These are phyloP conservation scores for Tripidium arundinaceum DNA, from an alignment of 202 grass and related monocot species.

Conservation along the genomic window DNA sequence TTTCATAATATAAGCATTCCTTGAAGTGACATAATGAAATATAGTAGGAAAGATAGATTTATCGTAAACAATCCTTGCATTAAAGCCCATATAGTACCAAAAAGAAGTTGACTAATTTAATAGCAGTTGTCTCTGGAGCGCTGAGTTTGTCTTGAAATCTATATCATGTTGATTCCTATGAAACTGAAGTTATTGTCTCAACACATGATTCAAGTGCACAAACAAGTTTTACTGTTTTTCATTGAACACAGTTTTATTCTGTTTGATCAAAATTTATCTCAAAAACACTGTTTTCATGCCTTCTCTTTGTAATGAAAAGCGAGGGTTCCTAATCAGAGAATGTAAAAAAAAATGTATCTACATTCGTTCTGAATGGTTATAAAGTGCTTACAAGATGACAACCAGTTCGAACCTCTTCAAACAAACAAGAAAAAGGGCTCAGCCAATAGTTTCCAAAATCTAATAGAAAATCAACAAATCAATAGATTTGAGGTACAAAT, in stretches of 20 bases:
- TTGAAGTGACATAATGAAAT: neutral
- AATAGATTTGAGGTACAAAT: neutral
- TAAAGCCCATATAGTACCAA: neutral
- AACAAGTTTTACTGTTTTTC: neutral
- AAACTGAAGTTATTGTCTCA: neutral
- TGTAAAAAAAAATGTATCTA: neutral
- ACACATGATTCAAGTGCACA: neutral
- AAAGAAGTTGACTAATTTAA: neutral
- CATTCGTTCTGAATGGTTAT: neutral
- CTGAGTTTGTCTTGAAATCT: neutral
- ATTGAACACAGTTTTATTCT: neutral
- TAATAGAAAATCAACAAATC: neutral
- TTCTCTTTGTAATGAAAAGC: neutral
- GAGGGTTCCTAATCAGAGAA: neutral
- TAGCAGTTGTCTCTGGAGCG: neutral
- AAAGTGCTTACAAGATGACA: neutral
- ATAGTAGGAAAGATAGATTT: neutral
- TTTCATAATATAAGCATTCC: neutral
- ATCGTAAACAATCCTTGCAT: conserved; percentile 3
- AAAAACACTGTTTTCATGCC: neutral
- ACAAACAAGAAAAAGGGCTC: neutral
- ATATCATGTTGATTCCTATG: neutral
- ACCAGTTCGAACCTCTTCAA: neutral
- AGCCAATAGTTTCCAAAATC: neutral
- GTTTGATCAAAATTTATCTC: neutral